phyloP scores from a whole-genome alignment of 306 rosid genomes.

The Purshia tridentata region DNA sequence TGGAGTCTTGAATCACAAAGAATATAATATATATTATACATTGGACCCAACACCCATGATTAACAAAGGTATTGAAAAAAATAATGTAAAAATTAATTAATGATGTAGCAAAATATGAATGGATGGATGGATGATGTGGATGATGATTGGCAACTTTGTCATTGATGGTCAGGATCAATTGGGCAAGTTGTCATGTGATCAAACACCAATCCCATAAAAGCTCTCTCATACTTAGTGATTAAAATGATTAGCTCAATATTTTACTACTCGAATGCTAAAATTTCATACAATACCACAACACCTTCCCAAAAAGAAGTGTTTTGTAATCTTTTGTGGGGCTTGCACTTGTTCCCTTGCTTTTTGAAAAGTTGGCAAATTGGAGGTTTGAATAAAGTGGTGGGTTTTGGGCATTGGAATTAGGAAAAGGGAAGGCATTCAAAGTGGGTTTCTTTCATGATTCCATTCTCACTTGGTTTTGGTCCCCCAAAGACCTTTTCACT shows the following conservation, averaged over 20 bases:
- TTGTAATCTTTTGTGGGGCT: slow-evolving; percentile 31
- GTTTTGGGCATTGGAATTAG: slow-evolving; percentile 66
- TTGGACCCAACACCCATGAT: neutral
- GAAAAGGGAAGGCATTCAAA: slow-evolving; percentile 60
- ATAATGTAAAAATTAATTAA: neutral
- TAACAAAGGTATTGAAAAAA: neutral
- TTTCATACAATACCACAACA: slow-evolving; percentile 15
- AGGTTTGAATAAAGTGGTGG: slow-evolving; percentile 56
- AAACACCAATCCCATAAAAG: slow-evolving; percentile 57
- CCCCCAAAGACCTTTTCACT: slow-evolving; percentile 26
- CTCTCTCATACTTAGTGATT: slow-evolving; percentile 37
- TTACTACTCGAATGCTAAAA: slow-evolving; percentile 38
- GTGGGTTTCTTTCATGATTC: slow-evolving; percentile 37
- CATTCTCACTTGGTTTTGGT: slow-evolving; percentile 34
- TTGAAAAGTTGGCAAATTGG: slow-evolving; percentile 60
- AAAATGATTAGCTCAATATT: slow-evolving; percentile 67
- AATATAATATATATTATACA: too few species aligned
- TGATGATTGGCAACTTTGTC: slow-evolving; percentile 24
- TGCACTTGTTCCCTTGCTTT: slow-evolving; percentile 46
- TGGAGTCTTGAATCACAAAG: too few species aligned
- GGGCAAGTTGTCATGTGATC: slow-evolving; percentile 46
- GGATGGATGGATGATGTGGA: slow-evolving; percentile 17
- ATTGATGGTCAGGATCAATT: slow-evolving; percentile 23
- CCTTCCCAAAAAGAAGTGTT: slow-evolving; percentile 50
- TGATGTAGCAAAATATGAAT: neutral